A percentile compares a stretch with the other conserved stretches of the same genome.
These are phyloP conservation scores for Panicum hallii DNA, from an alignment of 202 grass and related monocot genomes.

Conservation along the genomic window DNA sequence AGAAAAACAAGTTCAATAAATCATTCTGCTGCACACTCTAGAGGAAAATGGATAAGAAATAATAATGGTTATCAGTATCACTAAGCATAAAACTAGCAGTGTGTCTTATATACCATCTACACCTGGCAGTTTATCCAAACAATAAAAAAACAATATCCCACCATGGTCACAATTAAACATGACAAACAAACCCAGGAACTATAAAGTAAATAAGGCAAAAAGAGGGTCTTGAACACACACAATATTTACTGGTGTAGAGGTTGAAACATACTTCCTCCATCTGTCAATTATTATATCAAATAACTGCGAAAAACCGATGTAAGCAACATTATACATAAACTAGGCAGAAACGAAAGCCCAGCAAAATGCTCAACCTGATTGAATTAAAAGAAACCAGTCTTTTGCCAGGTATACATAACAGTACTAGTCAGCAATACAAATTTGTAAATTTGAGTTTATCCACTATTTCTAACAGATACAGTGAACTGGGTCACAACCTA, in stretches of 20 bases:
- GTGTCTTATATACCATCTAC: not conserved
- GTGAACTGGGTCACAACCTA: slow-evolving; percentile 69
- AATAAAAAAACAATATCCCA: not conserved
- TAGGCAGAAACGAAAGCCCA: slow-evolving; percentile 14
- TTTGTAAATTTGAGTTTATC: slow-evolving; percentile 55
- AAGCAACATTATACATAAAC: slow-evolving; percentile 36
- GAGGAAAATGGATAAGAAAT: not conserved
- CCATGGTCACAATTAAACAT: not conserved
- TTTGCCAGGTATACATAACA: slow-evolving; percentile 64
- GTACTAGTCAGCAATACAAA: slow-evolving; percentile 50
- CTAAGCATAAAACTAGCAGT: not conserved
- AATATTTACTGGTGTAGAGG: not conserved
- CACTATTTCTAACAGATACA: slow-evolving; percentile 66
- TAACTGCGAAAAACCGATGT: slow-evolving; percentile 19
- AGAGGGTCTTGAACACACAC: not conserved
- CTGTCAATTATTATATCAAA: slow-evolving; percentile 22
- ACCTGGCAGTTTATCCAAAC: not conserved
- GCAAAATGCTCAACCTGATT: slow-evolving; percentile 39
- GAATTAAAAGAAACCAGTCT: slow-evolving; percentile 44
- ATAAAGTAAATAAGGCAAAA: not conserved
- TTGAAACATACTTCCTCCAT: not conserved
- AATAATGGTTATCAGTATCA: not conserved
- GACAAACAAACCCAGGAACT: not conserved
- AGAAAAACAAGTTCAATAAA: slow-evolving; percentile 23
- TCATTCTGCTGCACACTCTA: slow-evolving; percentile 8